Evolutionary conservation across 768 basidiomycete species (phyloP).

Genomic region (Clathrus columnatus): DNA sequence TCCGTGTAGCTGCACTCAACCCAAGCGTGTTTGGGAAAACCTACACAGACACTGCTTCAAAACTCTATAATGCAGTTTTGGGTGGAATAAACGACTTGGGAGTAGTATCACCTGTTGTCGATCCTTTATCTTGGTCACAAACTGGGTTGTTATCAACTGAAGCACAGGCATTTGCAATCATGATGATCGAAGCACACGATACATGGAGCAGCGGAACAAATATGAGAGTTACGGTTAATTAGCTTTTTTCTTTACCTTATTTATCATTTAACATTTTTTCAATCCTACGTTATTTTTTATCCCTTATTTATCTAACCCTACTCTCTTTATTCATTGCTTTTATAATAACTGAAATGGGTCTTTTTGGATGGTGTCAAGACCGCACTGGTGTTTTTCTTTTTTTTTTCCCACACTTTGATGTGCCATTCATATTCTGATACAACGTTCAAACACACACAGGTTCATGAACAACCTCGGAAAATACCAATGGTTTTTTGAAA

Average conservation of each 20-base stretch:
- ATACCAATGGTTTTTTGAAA: no score
- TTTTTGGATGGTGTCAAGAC: no score
- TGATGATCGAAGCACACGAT: conserved; percentile 2
- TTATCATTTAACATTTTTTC: neutral
- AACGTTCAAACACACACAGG: no score
- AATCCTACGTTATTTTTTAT: no score
- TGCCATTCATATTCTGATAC: no score
- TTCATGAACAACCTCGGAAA: no score
- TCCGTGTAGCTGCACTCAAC: conserved; percentile 21
- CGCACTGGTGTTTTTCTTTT: no score
- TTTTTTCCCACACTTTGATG: no score
- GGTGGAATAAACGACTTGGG: conserved; percentile 28
- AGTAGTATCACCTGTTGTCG: conserved; percentile 27
- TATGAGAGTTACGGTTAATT: no score
- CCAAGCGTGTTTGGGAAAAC: conserved; percentile 24
- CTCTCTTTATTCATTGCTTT: no score
- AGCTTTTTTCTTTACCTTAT: no score
- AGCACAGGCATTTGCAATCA: conserved; percentile 8
- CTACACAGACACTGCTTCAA: conserved; percentile 23
- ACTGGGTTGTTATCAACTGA: conserved; percentile 16
- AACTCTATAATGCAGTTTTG: conserved; percentile 25
- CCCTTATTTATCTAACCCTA: neutral
- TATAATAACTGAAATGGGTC: no score
- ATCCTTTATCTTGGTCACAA: conserved; percentile 26
- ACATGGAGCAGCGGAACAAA: neutral